A percentile compares a stretch with the other conserved stretches of the same genome.
These are phyloP conservation scores for Linum usitatissimum DNA, from an alignment of 345 rosid genomes.

Conservation along the genomic window DNA sequence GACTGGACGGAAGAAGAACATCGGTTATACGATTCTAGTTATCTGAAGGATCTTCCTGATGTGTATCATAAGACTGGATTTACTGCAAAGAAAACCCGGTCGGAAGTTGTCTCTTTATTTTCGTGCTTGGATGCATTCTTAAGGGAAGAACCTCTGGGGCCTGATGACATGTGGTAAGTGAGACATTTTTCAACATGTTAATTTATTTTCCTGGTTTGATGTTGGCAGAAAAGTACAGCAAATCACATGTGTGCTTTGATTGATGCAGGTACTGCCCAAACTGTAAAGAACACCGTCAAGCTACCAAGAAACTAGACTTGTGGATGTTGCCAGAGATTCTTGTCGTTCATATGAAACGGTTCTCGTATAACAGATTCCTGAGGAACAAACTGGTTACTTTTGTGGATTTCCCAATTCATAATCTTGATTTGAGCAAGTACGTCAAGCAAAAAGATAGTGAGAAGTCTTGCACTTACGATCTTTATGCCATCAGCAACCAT, in stretches of 20 bases:
- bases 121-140: constrained; percentile 91
- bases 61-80: constrained; percentile 48
- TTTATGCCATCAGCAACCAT: constrained; percentile 90
- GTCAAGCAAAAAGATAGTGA: constrained; percentile 57
- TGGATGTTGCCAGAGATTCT: constrained; percentile 90
- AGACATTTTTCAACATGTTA: background rate
- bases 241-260: constrained; percentile 1
- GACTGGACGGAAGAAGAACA: constrained; percentile 63
- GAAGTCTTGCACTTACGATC: constrained; percentile 47
- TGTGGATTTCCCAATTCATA: constrained; percentile 70
- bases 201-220: background rate
- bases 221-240: background rate
- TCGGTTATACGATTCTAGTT: constrained; percentile 56
- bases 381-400: constrained; percentile 77
- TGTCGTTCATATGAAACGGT: constrained; percentile 82
- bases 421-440: constrained; percentile 71
- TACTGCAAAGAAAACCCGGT: constrained; percentile 59
- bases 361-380: constrained; percentile 66
- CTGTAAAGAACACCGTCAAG: constrained; percentile 86
- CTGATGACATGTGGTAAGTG: constrained; percentile 87
- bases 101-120: constrained; percentile 72
- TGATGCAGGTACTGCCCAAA: constrained; percentile 71
- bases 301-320: constrained; percentile 81
- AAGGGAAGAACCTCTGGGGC: constrained; percentile 90
- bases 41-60: constrained; percentile 65